phyloP scores from a whole-genome alignment of 2,329 filamentous ascomycete species.

The Curvularia eragrostidis region DNA sequence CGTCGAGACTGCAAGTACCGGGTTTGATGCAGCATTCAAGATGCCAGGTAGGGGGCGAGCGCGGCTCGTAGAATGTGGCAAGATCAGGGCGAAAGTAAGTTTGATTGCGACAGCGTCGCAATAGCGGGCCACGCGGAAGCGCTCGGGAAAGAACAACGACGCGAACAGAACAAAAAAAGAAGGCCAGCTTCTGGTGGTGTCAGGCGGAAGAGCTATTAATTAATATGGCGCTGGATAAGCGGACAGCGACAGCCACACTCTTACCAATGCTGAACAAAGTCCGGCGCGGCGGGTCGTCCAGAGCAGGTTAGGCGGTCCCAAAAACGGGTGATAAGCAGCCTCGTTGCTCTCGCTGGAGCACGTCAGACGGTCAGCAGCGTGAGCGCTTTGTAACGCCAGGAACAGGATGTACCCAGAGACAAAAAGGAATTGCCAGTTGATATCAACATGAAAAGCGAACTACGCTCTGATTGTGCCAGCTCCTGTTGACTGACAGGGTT shows the following conservation, averaged over 20 bases:
- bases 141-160: constrained; percentile 11
- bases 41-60: constrained; percentile 26
- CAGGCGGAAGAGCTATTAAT: constrained; percentile 36
- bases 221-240: constrained; percentile 25
- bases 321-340: constrained; percentile 28
- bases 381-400: constrained; percentile 4
- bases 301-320: constrained; percentile 23
- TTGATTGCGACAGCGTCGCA: constrained; percentile 21
- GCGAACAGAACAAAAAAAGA: constrained; percentile 27
- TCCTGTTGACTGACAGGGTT: not conserved
- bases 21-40: constrained; percentile 6
- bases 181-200: constrained; percentile 42
- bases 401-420: not conserved
- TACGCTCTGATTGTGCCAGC: not conserved
- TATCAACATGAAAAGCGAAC: not conserved
- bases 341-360: not conserved
- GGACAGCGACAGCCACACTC: constrained; percentile 24
- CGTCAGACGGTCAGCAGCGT: constrained; percentile 10
- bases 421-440: not conserved
- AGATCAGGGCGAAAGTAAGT: constrained; percentile 13
- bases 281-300: constrained; percentile 21
- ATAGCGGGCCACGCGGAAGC: not conserved
- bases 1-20: constrained; percentile 5
- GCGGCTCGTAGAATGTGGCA: constrained; percentile 23
- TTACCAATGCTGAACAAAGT: constrained; percentile 25